These are phyloP conservation scores for Aspergillus transmontanensis DNA, from an alignment of 2,329 filamentous ascomycete genomes.

Conservation along the genomic window DNA sequence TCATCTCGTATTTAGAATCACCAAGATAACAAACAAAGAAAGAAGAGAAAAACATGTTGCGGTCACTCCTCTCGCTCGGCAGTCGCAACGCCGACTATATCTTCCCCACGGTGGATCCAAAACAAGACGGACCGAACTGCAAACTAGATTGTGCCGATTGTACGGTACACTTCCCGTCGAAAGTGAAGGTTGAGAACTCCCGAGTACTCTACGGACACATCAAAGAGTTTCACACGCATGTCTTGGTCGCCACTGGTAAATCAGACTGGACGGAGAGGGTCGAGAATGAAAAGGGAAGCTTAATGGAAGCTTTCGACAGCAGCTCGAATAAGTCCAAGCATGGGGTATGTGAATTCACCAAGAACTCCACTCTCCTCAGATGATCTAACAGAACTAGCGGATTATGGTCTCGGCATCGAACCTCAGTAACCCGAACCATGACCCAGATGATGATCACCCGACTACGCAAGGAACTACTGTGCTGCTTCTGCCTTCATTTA, in stretches of 20 bases:
- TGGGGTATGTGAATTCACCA: conserved; percentile 55
- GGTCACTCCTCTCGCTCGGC: conserved; percentile 34
- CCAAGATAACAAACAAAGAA: neutral
- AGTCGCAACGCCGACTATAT: conserved; percentile 31
- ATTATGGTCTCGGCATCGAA: conserved; percentile 43
- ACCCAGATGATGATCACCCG: conserved; percentile 5
- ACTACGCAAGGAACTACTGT: conserved; percentile 61
- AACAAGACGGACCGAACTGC: conserved; percentile 38
- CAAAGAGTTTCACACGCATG: conserved; percentile 38
- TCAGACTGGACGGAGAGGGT: conserved; percentile 42
- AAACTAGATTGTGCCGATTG: conserved; percentile 40
- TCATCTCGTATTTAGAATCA: neutral
- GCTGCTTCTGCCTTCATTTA: conserved; percentile 80
- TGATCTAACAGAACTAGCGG: conserved; percentile 22
- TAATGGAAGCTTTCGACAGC: conserved; percentile 52
- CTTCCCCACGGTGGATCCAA: conserved; percentile 39
- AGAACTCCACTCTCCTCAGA: neutral
- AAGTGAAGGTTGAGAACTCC: conserved; percentile 37
- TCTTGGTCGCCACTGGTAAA: conserved; percentile 42
- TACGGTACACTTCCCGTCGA: conserved; percentile 37
- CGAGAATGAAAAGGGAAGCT: conserved; percentile 46
- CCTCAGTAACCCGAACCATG: conserved; percentile 24
- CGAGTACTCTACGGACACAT: conserved; percentile 39
- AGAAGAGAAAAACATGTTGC: conserved; percentile 28
- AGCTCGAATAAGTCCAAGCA: conserved; percentile 63